Evolutionary conservation across 345 rosid genomes (phyloP), one percentile per base, ranked within the genome.

Genomic region (Hevea brasiliensis): DNA sequence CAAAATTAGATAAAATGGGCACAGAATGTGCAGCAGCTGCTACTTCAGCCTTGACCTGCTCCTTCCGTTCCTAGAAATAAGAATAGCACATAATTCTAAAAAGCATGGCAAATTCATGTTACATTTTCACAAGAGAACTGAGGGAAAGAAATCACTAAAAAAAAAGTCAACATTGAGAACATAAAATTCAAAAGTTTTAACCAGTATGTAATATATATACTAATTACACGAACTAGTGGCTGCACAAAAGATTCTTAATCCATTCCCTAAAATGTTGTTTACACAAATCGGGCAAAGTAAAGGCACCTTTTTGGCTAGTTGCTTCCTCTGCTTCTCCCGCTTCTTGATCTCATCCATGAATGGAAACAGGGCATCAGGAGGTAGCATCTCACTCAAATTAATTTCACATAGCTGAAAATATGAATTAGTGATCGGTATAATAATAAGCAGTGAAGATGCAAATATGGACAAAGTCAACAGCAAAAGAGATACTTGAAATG

Each of bases 321-420:
- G 89, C 86, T 87, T 92, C 85, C 99, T 80, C 79, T 82, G 92
- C 84, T 81, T 87, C 58, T 86, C 90, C 44, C 97, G 98, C 86
- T 87, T 95, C 84, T 87, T 86, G 57, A 89, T 92, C 84, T 92
- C 99, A 79, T 88, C 94, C 81, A 88, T 81, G 77, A 92, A 91
- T 41, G 98, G 98, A 83, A 80, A 70, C 83, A 91, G 76, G 1
- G 96, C 88, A 48, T 81, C 89, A 68, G 87, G 77, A 68, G 94
- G 94, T 50, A 95, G 74, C 8, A 85, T 64, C 61, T 79, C 89
- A 80, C 82, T 88, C 85, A 95, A 68, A 79, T 92, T 97, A 80
- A 92, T 84, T 84, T 95, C 99, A 82, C 98, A 90, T 71, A 94
- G 90, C 98, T 94, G 91, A 74, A 75, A 63, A 68, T 55, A 48